phyloP scores from a whole-genome alignment of 371 early-diverging fungal genomes.

The Saksenaea oblongispora region DNA sequence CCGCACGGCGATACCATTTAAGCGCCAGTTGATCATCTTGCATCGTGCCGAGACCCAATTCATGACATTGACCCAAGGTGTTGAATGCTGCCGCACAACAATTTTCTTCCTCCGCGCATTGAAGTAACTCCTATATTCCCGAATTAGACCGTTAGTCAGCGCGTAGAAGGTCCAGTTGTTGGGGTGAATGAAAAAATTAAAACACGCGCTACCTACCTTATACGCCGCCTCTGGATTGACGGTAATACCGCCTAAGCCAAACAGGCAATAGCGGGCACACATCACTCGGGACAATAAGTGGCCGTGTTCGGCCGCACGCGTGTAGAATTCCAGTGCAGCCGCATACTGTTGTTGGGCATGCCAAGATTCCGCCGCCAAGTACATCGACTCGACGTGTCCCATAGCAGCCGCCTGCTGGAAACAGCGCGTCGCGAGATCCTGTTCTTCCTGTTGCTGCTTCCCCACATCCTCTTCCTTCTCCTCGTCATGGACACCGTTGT shows the following conservation, averaged over 20 bases:
- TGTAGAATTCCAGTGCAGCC: conserved; percentile 41
- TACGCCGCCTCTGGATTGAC: conserved; percentile 38
- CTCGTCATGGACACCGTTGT: background rate
- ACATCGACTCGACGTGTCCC: conserved; percentile 43
- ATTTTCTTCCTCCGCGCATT: conserved; percentile 40
- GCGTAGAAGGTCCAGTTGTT: background rate
- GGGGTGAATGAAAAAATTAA: background rate
- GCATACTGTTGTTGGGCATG: conserved; percentile 51
- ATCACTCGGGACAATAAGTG: conserved; percentile 41
- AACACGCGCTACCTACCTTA: conserved; percentile 21
- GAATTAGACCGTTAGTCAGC: background rate
- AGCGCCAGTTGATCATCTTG: conserved; percentile 50
- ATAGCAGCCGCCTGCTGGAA: conserved; percentile 45
- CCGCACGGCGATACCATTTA: conserved; percentile 44
- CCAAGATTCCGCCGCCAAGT: conserved; percentile 48
- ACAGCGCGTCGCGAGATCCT: conserved; percentile 40
- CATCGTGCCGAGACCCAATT: conserved; percentile 41
- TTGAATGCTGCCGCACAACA: conserved; percentile 38
- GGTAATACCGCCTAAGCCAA: conserved; percentile 36
- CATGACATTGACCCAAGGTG: conserved; percentile 47
- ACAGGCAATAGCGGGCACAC: conserved; percentile 43
- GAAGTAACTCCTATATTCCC: conserved; percentile 33
- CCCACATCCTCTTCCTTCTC: conserved; percentile 13
- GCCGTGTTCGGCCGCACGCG: conserved; percentile 39
- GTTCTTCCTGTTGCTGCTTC: conserved; percentile 32